These are phyloP conservation scores for Jamesozyma hellenica DNA, from an alignment of 805 yeast genomes.

Conservation along the genomic window DNA sequence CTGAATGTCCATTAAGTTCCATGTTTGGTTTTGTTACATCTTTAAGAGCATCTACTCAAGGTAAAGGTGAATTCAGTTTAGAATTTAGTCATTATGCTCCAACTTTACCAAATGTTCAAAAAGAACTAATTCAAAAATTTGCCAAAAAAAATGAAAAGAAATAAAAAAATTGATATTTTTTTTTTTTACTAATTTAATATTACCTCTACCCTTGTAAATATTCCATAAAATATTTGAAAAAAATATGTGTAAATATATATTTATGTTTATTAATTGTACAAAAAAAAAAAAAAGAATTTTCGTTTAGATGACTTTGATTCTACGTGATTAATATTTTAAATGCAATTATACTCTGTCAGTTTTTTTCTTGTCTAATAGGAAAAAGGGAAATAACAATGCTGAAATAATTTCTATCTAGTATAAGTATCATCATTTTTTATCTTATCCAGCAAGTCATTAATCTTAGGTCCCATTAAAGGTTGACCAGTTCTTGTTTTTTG, in stretches of 20 bases:
- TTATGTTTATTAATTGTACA: too few species aligned
- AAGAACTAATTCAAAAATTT: conserved; percentile 75
- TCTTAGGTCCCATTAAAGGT: conserved; percentile 85
- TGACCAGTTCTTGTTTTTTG: conserved; percentile 68
- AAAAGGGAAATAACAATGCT: too few species aligned
- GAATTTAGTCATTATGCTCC: conserved; percentile 92
- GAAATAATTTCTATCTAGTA: conserved; percentile 12
- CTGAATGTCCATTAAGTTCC: conserved; percentile 93
- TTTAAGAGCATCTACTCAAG: conserved; percentile 93
- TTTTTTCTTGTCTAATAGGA: too few species aligned
- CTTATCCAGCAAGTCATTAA: conserved; percentile 65
- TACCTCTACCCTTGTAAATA: conserved; percentile 7
- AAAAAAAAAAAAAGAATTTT: too few species aligned
- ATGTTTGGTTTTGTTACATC: conserved; percentile 95
- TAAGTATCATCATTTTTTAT: conserved; percentile 43
- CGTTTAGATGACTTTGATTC: too few species aligned
- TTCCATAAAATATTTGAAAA: background rate
- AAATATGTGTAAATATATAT: background rate
- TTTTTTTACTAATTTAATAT: too few species aligned
- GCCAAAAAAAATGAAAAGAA: conserved; percentile 38
- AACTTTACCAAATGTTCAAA: conserved; percentile 82
- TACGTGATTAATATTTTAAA: too few species aligned
- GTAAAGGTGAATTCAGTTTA: conserved; percentile 94
- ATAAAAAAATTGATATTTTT: background rate
- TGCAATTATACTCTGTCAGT: too few species aligned